Evolutionary conservation across 805 yeast genomes (phyloP), one percentile per base, ranked within the genome.

Genomic region (Yarrowia deformans): DNA sequence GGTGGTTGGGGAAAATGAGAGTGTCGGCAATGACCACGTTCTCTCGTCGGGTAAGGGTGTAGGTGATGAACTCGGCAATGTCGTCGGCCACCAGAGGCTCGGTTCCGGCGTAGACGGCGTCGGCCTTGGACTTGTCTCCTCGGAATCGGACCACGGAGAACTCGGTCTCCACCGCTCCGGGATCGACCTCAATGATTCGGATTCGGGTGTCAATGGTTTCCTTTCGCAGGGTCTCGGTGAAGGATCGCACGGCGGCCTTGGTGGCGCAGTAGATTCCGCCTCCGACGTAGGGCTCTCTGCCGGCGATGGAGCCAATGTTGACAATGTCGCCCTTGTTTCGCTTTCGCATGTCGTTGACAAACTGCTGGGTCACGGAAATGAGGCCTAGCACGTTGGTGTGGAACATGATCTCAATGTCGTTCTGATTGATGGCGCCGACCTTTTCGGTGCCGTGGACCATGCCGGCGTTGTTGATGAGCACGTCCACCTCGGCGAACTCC

Each of bases 371-470:
- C 71, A 93, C 79, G 39, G 89, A 86, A 70, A 93, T 90, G 78
- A 93, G 82, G 3, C 97, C 98, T 69, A 91, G 77, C 2, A 94
- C 97, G 75, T 93, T 94, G 70, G 97, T 92, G 74, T 89, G 84
- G 79, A 91, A 88, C 92, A 92, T 91, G 58, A 84, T 86, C 60
- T 84, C 82, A 58, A 92, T 85, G 75, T 93, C 97, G 6, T 80
- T 79, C n/a, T 82, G 79, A 1, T 79, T 78, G 71, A 94, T 87
- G 5, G 81, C 80, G 16, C 97, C 97, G 69, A 93, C 89, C 69
- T 83, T 82, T 49, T 89, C 97, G 69, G 84, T 81, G 3, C 98
- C 98, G 58, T 87, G 79, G 0, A 97, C 98, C 80, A 82, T 75
- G 14, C 85, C 85, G 34, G 91, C 91, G 73, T 88, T 88, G 82